A percentile compares a stretch with the other conserved stretches of the same genome.
Evolutionary conservation across 441 rosid genomes (phyloP).

Genomic region (Melianthus villosus): DNA sequence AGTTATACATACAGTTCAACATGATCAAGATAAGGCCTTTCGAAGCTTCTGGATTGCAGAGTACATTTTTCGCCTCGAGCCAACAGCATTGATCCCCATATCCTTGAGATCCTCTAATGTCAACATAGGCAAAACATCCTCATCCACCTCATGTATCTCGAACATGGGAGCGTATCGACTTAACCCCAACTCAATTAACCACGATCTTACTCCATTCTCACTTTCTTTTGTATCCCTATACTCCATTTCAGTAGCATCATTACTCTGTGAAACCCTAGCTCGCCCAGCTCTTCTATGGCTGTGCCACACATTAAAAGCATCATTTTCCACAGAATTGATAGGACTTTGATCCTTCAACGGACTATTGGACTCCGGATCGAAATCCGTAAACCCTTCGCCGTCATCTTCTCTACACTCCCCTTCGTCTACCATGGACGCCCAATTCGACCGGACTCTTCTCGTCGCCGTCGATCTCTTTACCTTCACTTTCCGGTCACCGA

Average conservation of each 20-base stretch:
- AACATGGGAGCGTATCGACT: slow-evolving; percentile 56
- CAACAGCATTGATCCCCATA: slow-evolving; percentile 63
- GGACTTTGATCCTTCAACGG: slow-evolving; percentile 27
- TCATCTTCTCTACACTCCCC: slow-evolving; percentile 23
- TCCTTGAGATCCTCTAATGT: slow-evolving; percentile 62
- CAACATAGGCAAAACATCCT: slow-evolving; percentile 44
- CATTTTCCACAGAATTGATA: slow-evolving; percentile 27
- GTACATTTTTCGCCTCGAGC: slow-evolving; percentile 47
- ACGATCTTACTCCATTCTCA: slow-evolving; percentile 35
- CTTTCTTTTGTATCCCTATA: slow-evolving; percentile 12
- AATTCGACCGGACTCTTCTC: slow-evolving; percentile 34
- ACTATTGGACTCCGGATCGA: slow-evolving; percentile 30
- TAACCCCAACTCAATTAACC: slow-evolving; percentile 47
- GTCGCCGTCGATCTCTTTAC: slow-evolving; percentile 18
- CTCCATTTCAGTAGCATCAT: slow-evolving; percentile 17
- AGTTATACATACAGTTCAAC: background rate
- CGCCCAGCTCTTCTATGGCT: slow-evolving; percentile 19
- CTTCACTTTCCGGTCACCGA: slow-evolving; percentile 21
- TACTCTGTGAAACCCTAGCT: slow-evolving; percentile 14
- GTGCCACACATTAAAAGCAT: slow-evolving; percentile 22
- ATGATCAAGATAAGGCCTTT: slow-evolving; percentile 39
- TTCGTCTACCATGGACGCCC: slow-evolving; percentile 27
- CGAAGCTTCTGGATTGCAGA: slow-evolving; percentile 50
- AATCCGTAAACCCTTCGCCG: slow-evolving; percentile 27
- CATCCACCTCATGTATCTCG: slow-evolving; percentile 58